Evolutionary conservation across 768 basidiomycete genomes (phyloP), one percentile per base, ranked within the genome.

Genomic region (Lanmaoa pseudosensibilis): DNA sequence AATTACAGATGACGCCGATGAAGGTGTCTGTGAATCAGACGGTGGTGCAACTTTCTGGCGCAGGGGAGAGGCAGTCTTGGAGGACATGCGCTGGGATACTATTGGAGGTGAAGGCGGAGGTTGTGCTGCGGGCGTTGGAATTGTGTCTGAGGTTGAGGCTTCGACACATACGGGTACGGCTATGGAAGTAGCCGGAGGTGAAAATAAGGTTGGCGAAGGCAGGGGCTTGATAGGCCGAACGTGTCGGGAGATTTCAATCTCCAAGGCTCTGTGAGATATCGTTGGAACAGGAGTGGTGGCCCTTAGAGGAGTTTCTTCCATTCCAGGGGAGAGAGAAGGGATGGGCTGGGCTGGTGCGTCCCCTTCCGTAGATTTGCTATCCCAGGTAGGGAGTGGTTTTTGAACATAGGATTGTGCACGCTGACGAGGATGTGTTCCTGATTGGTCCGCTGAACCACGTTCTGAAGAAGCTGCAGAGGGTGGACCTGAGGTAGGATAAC

Each of bases 401-500:
- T 63, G 69, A 53, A 57, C 47, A 52, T 59, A 53, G 7, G 71
- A 72, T 27, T 65, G 72, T 25, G 65, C 67, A 48, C 70, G 68
- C 21, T 59, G 66, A 48, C 71, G 72, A n/a, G 55, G 47, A 19
- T 56, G 50, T 5, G 52, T 38, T 32, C 48, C 59, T 19, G 46
- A 51, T 51, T 63, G 69, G 25, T 67, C 61, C 13, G 46, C 52
- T 16, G 60, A 64, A 51, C 58, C 50, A 52, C 58, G 54, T 70
- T 77, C 66, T 19, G 77, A 77, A 25, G 74, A 72, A 33, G 73
- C 65, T 25, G 80, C 78, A 9, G 81, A 80, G 6, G 78, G 72
- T n/a, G 80, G 78, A 11, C 79, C 79, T 38, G 65, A 60, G 16
- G 65, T 56, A 25, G 77, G 80, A 59, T 79, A 82, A 40, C 83